Evolutionary conservation across 768 basidiomycete species (phyloP).

Genomic region (Lactarius quietus): DNA sequence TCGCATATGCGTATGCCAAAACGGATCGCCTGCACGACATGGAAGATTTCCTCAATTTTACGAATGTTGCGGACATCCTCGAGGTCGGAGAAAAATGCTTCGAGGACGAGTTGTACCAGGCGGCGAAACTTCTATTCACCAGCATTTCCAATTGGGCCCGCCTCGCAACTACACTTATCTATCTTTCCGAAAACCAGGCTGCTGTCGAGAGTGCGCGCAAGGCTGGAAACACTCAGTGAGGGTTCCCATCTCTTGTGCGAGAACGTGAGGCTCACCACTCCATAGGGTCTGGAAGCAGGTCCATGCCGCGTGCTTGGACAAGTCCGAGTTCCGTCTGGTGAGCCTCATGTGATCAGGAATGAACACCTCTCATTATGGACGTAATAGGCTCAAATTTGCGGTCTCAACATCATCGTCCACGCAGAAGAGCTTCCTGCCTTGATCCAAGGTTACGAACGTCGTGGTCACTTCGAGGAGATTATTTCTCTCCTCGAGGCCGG

Average conservation of each 20-base stretch:
- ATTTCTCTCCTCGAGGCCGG: conserved; percentile 90
- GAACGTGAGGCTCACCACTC: conserved; percentile 20
- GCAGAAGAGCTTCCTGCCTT: conserved; percentile 77
- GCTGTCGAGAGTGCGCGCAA: conserved; percentile 99
- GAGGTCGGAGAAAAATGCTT: conserved; percentile 99
- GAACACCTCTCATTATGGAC: conserved; percentile 16
- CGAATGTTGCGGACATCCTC: conserved; percentile 95
- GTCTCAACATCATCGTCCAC: conserved; percentile 96
- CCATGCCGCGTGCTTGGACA: conserved; percentile 97
- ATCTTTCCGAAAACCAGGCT: conserved; percentile 95
- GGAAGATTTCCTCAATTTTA: conserved; percentile 99
- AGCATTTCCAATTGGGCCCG: conserved; percentile 99
- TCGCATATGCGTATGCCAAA: conserved; percentile 98
- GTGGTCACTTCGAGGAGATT: conserved; percentile 93
- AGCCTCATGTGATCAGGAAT: conserved; percentile 25
- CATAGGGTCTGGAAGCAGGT: conserved; percentile 99
- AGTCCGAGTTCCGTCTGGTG: conserved; percentile 90
- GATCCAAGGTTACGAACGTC: conserved; percentile 82
- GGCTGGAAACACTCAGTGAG: conserved; percentile 96
- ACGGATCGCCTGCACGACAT: conserved; percentile 97
- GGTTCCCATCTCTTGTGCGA: conserved; percentile 17
- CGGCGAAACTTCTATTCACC: conserved; percentile 90
- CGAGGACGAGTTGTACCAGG: conserved; percentile 96
- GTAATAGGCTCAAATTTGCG: conserved; percentile 89
- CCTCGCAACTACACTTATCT: conserved; percentile 96